Conservation (phyloP, 495 filamentous ascomycete species). For the Recurvomyces mirabilis region DNA sequence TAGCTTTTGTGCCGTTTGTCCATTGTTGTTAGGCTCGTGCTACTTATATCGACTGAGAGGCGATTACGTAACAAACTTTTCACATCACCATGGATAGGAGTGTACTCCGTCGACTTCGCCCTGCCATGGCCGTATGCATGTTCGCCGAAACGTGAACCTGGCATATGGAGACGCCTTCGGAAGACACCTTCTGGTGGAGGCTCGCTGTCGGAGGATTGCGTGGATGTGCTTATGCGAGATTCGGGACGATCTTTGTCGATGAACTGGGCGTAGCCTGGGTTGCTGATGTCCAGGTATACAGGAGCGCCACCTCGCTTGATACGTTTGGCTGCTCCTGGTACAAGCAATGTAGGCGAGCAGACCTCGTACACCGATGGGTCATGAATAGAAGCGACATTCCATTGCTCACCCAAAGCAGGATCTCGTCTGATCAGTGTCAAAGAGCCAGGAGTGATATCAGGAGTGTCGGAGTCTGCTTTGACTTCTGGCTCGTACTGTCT, state of each 20-base stretch:
- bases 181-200: conserved; percentile 19
- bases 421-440: conserved; percentile 85
- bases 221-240: conserved; percentile 20
- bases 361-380: conserved; percentile 34
- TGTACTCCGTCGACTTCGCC: background rate
- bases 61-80: background rate
- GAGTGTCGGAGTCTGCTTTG: background rate
- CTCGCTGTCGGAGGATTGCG: conserved; percentile 8
- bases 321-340: conserved; percentile 7
- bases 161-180: conserved; percentile 29
- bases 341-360: conserved; percentile 19
- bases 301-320: conserved; percentile 25
- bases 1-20: conserved; percentile 36
- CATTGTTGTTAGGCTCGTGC: background rate
- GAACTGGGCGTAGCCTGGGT: conserved; percentile 53
- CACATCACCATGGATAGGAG: background rate
- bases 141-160: conserved; percentile 23
- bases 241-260: conserved; percentile 9
- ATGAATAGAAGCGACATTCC: conserved; percentile 73
- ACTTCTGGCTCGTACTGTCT: background rate
- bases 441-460: conserved; percentile 25
- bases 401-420: conserved; percentile 65
- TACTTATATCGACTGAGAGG: background rate
- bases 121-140: conserved; percentile 9
- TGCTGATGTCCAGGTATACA: conserved; percentile 51